These are phyloP conservation scores for Bipolaris victoriae DNA, from an alignment of 2,329 filamentous ascomycete species.

Conservation along the genomic window DNA sequence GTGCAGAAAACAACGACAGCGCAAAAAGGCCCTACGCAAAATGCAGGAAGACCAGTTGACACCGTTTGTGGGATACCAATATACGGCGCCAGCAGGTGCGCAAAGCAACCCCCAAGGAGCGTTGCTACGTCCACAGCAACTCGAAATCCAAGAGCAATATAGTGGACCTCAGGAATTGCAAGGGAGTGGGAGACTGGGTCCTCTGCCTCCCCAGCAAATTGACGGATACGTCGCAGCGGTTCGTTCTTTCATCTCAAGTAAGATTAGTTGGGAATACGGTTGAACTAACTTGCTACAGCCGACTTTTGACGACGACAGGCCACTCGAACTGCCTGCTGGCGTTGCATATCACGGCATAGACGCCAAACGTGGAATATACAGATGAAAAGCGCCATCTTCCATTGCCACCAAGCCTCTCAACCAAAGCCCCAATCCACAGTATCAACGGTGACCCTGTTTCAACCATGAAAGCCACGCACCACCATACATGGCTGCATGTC, in stretches of 20 bases:
- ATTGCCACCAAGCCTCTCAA: background rate
- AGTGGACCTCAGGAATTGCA: slow-evolving; percentile 18
- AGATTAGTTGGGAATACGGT: too few relatives aligned
- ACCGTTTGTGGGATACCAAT: slow-evolving; percentile 5
- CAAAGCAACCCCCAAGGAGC: background rate
- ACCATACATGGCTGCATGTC: background rate
- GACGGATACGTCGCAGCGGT: slow-evolving; percentile 15
- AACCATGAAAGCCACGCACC: background rate
- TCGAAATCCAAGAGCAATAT: background rate
- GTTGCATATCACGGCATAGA: background rate
- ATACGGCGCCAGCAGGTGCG: background rate
- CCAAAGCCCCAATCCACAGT: background rate
- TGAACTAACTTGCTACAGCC: slow-evolving; percentile 9
- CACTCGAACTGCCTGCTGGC: slow-evolving; percentile 19
- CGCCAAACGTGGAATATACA: background rate
- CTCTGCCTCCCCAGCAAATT: slow-evolving; percentile 10
- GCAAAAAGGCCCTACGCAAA: slow-evolving; percentile 10
- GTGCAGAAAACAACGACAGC: slow-evolving; percentile 17
- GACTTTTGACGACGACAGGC: slow-evolving; percentile 8
- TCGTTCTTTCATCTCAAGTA: background rate
- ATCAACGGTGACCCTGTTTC: background rate
- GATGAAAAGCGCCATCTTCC: background rate
- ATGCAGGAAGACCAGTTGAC: slow-evolving; percentile 16
- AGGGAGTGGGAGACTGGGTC: slow-evolving; percentile 1
- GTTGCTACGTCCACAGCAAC: background rate